Evolutionary conservation across 2,329 filamentous ascomycete species (phyloP).

Genomic region (Colletotrichum scovillei): DNA sequence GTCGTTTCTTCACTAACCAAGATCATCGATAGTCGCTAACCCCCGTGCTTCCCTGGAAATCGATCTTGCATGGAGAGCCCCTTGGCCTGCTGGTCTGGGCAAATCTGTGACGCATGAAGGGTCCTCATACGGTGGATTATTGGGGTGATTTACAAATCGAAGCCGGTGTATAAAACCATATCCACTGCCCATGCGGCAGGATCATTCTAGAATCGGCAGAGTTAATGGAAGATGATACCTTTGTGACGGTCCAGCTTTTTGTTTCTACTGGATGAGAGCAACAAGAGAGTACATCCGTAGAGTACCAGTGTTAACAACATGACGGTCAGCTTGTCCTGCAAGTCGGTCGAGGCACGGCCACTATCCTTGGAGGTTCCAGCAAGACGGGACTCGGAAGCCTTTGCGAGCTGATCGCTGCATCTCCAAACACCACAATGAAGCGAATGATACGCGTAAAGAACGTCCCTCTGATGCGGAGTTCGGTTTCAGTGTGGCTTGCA

Average conservation of each 20-base stretch:
- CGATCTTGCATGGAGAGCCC: background rate
- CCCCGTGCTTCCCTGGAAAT: background rate
- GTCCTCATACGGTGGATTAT: constrained; percentile 22
- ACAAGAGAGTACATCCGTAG: background rate
- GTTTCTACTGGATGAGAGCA: too few relatives aligned
- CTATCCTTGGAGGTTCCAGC: background rate
- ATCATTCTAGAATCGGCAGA: background rate
- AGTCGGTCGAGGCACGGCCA: background rate
- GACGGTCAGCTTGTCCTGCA: background rate
- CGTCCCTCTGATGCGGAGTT: background rate
- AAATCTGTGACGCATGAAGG: constrained; percentile 17
- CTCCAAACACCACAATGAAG: too few relatives aligned
- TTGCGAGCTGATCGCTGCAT: background rate
- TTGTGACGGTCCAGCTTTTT: background rate
- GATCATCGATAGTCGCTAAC: background rate
- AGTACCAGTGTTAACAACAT: background rate
- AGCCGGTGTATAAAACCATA: background rate
- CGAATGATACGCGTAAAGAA: background rate
- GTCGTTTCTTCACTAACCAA: background rate
- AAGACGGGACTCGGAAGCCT: background rate
- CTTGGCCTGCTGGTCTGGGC: background rate
- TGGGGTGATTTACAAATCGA: background rate
- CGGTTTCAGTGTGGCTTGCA: background rate
- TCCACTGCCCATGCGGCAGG: background rate
- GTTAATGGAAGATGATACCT: background rate